Evolutionary conservation across 208 protist genomes (phyloP), one percentile per base, ranked within the genome.

Genomic region (Trypanosoma avium): DNA sequence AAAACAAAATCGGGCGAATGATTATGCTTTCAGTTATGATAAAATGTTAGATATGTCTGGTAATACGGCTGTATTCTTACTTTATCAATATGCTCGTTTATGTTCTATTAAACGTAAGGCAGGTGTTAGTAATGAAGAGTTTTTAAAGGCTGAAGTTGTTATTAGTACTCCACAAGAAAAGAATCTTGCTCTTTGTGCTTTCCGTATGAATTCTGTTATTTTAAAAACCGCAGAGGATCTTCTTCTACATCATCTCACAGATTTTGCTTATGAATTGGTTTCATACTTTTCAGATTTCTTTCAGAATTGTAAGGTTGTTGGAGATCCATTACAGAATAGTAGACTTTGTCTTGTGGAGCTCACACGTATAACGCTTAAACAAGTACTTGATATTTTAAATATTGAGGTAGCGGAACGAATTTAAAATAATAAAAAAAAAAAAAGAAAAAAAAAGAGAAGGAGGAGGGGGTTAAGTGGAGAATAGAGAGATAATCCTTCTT

Each of bases 11-110:
- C 90, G 97, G 57, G 85, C 82, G 9, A 88, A 75, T 48, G 93
- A 99, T 83, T 99, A 99, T 85, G 71, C 79, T 36, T 99, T 99
- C 75, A 91, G 78, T 70, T 98, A 93, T 71, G 94, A 99, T 38
- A 94, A 94, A 61, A 99, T 99, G 97, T 90, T 98, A 29, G 85
- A 93, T 47, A 73, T 98, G 70, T 88, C 89, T 29, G 98, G 98
- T 61, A 99, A 99, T 78, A 99, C 97, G 15, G 97, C 97, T 30
- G 85, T 97, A 13, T 99, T 98, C 65, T 81, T 99, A 30, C 85
- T 99, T 12, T 99, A 99, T 82, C 90, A 98, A 61, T 98, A 98
- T 77, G 96, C 96, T 13, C 94, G 98, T 62, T 97, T 98, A 54
- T 82, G 73, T 67, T 98, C 96, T 40, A 98, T 99, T 76, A 73